Percentiles rank a stretch among this genome's conserved stretches.
Evolutionary conservation across 306 rosid genomes (phyloP).

Genomic region (Corylus americana): DNA sequence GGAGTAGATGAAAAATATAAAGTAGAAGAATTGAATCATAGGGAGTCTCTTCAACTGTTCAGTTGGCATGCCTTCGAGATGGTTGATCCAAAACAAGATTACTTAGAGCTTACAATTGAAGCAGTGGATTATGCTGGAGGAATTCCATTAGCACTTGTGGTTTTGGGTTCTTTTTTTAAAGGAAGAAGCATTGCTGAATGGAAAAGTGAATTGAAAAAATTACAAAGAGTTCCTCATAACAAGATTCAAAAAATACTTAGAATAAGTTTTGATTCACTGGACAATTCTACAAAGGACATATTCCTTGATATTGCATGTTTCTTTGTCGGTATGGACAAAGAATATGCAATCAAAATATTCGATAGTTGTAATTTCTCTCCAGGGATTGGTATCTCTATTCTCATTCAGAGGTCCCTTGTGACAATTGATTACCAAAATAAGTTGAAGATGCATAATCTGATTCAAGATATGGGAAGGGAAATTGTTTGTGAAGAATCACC

Average conservation of each 20-base stretch:
- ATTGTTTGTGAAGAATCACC: constrained; percentile 22
- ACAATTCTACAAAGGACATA: constrained; percentile 21
- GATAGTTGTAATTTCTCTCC: constrained; percentile 34
- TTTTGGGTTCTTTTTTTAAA: constrained; percentile 34
- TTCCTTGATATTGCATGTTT: constrained; percentile 48
- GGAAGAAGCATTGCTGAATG: constrained; percentile 25
- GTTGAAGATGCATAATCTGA: constrained; percentile 29
- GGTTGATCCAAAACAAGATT: background rate
- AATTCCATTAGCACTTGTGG: constrained; percentile 45
- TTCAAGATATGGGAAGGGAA: constrained; percentile 45
- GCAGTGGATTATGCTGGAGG: constrained; percentile 34
- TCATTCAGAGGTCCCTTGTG: constrained; percentile 29
- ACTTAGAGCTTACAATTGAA: background rate
- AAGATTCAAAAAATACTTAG: constrained; percentile 27
- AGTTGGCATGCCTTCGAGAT: constrained; percentile 37
- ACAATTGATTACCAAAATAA: constrained; percentile 11
- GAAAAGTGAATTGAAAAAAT: constrained; percentile 27
- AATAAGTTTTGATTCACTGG: constrained; percentile 28
- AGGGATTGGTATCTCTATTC: constrained; percentile 27
- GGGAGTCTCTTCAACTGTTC: constrained; percentile 30
- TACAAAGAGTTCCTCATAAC: constrained; percentile 23
- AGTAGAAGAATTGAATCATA: background rate
- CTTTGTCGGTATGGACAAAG: constrained; percentile 33
- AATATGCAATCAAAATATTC: constrained; percentile 16
- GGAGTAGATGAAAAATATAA: background rate